Evolutionary conservation across 306 rosid genomes (phyloP), one percentile per base, ranked within the genome.

Genomic region (Sechiopsis laciniata): DNA sequence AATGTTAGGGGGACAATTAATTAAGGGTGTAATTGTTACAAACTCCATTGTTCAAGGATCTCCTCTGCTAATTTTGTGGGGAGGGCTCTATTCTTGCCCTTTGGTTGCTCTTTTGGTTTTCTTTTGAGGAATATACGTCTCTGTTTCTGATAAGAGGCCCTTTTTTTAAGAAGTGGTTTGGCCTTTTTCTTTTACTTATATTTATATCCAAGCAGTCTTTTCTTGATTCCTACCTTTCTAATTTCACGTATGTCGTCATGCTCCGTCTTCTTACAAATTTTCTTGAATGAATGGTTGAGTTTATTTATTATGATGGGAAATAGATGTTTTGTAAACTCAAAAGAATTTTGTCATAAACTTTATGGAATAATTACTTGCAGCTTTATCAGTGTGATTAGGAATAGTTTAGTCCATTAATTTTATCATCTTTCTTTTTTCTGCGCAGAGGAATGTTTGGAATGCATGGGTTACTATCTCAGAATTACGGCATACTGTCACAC

Each of bases 391-490:
- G 48, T 81, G 73, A 48, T 69, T 56, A 75, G 66, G 66, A 46
- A 22, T 78, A 40, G 76, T 78, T 78, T 53, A 54, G 24, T 76
- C 32, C 68, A 77, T 62, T 79, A 65, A 45, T 74, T 20, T 61
- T 77, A 59, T 64, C 56, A 60, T 45, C 82, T 78, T 76, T 46
- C 65, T 78, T 85, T 32, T 85, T 74, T 77, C 52, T 76, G 73
- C 76, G 60, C 96, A 95, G 99, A 88, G 81, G 81, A 87, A 88
- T 82, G 78, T 95, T 63, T 95, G 99, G 99, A 91, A 95, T 84
- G 97, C 96, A 63, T 95, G 97, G 99, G 97, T 91, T 73, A 84
- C 95, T 63, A 95, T 84, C 71, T 95, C 99, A 64, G 99, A 95
- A 79, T 90, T 95, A 51, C 91, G 97, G 74, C 97, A 95, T 77